Conservation (phyloP, 2,329 filamentous ascomycete species). For the Lachnellula willkommii region DNA sequence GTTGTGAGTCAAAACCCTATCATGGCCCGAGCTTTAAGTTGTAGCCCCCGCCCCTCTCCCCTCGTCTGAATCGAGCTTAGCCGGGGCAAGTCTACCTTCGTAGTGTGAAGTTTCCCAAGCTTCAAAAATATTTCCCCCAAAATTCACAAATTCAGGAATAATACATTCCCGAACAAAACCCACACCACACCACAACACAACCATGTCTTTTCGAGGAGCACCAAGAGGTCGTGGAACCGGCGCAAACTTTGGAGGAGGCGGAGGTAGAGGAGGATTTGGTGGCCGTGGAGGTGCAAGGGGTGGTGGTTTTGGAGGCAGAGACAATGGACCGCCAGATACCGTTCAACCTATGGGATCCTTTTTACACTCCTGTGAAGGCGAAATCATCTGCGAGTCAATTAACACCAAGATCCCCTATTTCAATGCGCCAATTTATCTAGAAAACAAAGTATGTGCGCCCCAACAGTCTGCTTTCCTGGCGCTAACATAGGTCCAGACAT, state of each 20-base stretch:
- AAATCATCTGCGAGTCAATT: conserved; percentile 94
- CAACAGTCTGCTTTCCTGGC: background rate
- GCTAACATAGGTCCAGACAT: conserved; percentile 47
- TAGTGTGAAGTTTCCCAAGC: conserved; percentile 7
- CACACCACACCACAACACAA: conserved; percentile 37
- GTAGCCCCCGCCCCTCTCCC: background rate
- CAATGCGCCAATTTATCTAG: conserved; percentile 97
- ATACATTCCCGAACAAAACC: conserved; percentile 21
- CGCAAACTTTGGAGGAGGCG: conserved; percentile 45
- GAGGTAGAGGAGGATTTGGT: conserved; percentile 46
- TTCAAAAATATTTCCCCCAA: conserved; percentile 11
- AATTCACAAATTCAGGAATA: conserved; percentile 13
- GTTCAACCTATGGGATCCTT: conserved; percentile 78
- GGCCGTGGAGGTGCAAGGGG: conserved; percentile 49
- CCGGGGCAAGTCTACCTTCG: conserved; percentile 1
- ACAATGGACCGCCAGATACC: conserved; percentile 57
- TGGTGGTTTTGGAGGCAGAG: conserved; percentile 55
- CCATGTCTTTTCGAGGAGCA: conserved; percentile 48
- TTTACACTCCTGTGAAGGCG: conserved; percentile 90
- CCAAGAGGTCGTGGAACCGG: conserved; percentile 49
- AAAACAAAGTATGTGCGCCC: conserved; percentile 72
- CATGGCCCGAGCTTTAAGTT: background rate
- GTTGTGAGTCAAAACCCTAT: background rate
- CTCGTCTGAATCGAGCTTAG: background rate
- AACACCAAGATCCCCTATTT: conserved; percentile 98